Evolutionary conservation across 2,329 filamentous ascomycete genomes (phyloP), one percentile per base, ranked within the genome.

Genomic region (Colletotrichum karsti): DNA sequence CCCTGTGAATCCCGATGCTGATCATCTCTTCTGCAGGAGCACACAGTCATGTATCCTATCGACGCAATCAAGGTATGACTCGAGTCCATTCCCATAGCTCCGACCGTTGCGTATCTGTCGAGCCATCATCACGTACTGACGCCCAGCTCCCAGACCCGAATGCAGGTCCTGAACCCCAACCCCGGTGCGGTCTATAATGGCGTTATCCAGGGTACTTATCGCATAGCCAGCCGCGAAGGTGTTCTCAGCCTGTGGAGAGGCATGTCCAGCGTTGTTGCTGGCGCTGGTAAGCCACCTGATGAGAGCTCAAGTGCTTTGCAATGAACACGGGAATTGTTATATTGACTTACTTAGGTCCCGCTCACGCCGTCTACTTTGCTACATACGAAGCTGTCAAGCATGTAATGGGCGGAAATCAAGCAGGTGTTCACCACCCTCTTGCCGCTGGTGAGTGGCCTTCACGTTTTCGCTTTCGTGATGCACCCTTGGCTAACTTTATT

Each of bases 351-450:
- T 24, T 74, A 97, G 95, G 95, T 72, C 96, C 96, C 73, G 96
- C 96, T 69, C 96, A 99, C 77, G 96, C 96, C 48, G 94, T 99
- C 66, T 98, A 99, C 80, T 99, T 99, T 81, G 95, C 95, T 62
- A 98, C 96, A 42, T 99, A 98, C 80, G 96, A 99, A 84, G 90
- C 93, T 67, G 95, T 98, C 70, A 99, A 99, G 85, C 95, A 99
- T 76, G 83, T 95, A 48, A 96, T 97, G 85, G 96, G 96, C 66
- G 96, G 95, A 53, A 98, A 98, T 78, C 90, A 92, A 77, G 90
- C 87, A 67, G 94, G 93, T 69, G 91, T 92, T 60, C 95, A 99
- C 78, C 95, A 99, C 78, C 95, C 95, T 30, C 84, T 98, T 62
- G 96, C 96, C 80, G 95, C 95, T 77, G 94, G 94, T 97, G 84